Evolutionary conservation across 2,329 filamentous ascomycete genomes (phyloP), one percentile per base, ranked within the genome.

Genomic region (Daldinia eschscholtzii): DNA sequence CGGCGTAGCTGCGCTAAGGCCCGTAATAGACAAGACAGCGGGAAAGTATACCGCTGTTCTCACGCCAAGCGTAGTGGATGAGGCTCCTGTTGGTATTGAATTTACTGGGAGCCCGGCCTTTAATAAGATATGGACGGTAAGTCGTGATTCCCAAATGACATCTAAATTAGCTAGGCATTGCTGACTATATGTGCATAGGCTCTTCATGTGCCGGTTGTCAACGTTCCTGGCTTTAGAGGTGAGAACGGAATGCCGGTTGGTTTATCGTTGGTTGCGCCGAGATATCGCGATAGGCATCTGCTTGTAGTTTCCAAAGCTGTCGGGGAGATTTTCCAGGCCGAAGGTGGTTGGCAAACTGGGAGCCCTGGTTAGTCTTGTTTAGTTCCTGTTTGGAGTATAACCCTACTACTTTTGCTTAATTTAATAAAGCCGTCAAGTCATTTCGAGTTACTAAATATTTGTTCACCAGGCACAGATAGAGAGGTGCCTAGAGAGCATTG

Each of bases 121-220:
- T 65, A 85, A 85, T 70, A 73, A 75, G 13, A 82, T 83, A 0
- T 87, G 86, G 86, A 87, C 86, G 26, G 85, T 87, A 64, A 77
- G 83, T 76, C 9, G 28, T 5, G 3, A 15, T 37, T 13, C 55
- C 69, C 13, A 78, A 18, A 18, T 15, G 35, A 4, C 15, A 23
- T 23, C 20, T 23, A 35, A 6, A 35, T 12, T 1, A 12, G 33
- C 2, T 18, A 2, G 12, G 2, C 6, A 18, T 67, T 52, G 57
- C 30, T 66, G 2, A 66, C 9, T 61, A 26, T 9, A 13, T 41
- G 2, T 50, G 10, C 10, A 13, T 35, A 82, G 80, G 81, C 80
- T 10, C 77, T 91, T 13, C 89, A 92, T 68, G 85, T 83, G 0
- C 89, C 89, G 0, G 87, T 88, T 0, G 77, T 91, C n/a, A 91